Evolutionary conservation across 2,329 filamentous ascomycete species (phyloP), one percentile per base, ranked within the genome.

Genomic region (Magnaporthiopsis rhizophila): DNA sequence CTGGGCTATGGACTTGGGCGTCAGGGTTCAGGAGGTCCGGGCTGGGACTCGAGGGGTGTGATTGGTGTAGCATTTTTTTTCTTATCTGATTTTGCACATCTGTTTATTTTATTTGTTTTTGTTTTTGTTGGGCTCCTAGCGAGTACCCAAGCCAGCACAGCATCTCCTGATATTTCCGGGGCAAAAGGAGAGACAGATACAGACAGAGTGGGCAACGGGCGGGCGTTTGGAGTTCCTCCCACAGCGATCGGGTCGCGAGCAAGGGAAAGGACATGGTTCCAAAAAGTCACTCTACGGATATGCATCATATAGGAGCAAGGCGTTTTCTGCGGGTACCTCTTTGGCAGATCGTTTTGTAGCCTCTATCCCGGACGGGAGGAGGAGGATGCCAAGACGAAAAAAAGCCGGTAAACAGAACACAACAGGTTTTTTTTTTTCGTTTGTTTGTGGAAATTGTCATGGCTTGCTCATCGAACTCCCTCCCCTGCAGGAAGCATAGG

Each of bases 1-100:
- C 7, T 69, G 66, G 68, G 58, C 57, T 15, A 24, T 69, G 30
- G 65, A 65, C 2, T 38, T 67, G 36, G 65, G 53, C 18, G 62
- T 63, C 24, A 53, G 62, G 58, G 30, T 50, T 15, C 45, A n/a
- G 15, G 45, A 50, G 45, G 45, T 4, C 18, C 18, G 18, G 45
- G 9, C 45, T 50, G 45, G 45, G 45, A 18, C 15, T 21, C 53
- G 38, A 53, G n/a, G 60, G n/a, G 36, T 30, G 36, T 58, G 57
- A 28, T 50, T 45, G 24, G 21, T 58, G 13, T 58, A 61, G 34
- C 59, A 15, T 24, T 30, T 38, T 30, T n/a, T 32, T 61, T 50
- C n/a, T 50, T 21, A 15, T 38, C 24, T 53, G 36, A 9, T 45
- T n/a, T 45, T 3, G 28, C 28, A 2, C 32, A 4, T 21, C 18